phyloP scores from a whole-genome alignment of 2,329 filamentous ascomycete genomes.

The Colletotrichum spinosum region DNA sequence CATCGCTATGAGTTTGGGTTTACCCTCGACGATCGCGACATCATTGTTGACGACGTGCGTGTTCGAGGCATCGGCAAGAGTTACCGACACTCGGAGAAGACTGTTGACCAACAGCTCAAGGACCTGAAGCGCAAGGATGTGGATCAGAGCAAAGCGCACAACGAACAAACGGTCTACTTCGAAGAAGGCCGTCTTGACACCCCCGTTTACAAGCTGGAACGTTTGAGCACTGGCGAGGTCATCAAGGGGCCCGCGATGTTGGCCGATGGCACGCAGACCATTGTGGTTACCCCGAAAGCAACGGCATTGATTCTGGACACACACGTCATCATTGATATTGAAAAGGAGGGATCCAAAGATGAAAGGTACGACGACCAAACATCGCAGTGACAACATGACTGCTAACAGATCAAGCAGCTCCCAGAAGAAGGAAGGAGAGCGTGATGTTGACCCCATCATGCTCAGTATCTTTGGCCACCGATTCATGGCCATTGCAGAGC shows the following conservation, averaged over 20 bases:
- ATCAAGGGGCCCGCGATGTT: conserved; percentile 86
- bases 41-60: conserved; percentile 90
- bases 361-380: conserved; percentile 42
- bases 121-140: conserved; percentile 71
- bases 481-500: conserved; percentile 89
- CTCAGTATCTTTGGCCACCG: conserved; percentile 84
- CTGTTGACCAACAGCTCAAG: conserved; percentile 85
- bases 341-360: conserved; percentile 60
- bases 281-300: conserved; percentile 85
- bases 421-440: conserved; percentile 35
- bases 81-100: conserved; percentile 82
- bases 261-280: conserved; percentile 89
- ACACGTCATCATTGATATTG: conserved; percentile 89
- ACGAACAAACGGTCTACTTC: conserved; percentile 79
- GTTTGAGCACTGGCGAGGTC: conserved; percentile 77
- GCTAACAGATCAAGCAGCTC: conserved; percentile 35
- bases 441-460: conserved; percentile 75
- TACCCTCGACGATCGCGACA: conserved; percentile 83
- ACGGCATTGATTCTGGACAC: conserved; percentile 84
- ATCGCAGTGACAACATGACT: conserved; percentile 27
- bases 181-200: conserved; percentile 83
- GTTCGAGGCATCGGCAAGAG: conserved; percentile 91
- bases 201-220: conserved; percentile 84
- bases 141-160: conserved; percentile 70
- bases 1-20: conserved; percentile 96